Evolutionary conservation across 1,284 basidiomycete species (phyloP).

Genomic region (Dichomitus squalens): DNA sequence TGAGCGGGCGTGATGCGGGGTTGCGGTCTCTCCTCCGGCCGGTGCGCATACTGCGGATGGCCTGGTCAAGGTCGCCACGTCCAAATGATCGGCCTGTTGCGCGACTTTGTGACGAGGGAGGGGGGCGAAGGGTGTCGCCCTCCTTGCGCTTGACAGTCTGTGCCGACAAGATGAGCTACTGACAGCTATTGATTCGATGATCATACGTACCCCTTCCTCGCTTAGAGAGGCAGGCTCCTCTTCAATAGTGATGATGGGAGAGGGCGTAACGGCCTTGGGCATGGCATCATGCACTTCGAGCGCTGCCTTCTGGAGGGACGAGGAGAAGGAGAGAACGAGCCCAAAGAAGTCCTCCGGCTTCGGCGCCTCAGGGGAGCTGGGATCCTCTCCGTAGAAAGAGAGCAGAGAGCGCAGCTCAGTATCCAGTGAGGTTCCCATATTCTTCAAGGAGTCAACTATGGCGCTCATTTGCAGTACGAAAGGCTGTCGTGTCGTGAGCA

Average conservation of each 20-base stretch:
- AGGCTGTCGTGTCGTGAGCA: constrained; percentile 39
- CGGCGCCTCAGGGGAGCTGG: constrained; percentile 57
- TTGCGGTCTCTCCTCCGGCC: constrained; percentile 60
- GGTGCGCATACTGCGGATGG: constrained; percentile 78
- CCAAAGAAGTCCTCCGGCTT: constrained; percentile 84
- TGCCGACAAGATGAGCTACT: background rate
- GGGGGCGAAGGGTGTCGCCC: constrained; percentile 28
- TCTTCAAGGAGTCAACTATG: constrained; percentile 63
- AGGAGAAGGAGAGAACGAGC: constrained; percentile 73
- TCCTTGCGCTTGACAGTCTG: constrained; percentile 44
- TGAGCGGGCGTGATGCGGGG: constrained; percentile 48
- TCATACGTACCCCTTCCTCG: constrained; percentile 33
- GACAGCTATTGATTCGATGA: too few relatives aligned
- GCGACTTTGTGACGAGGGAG: constrained; percentile 43
- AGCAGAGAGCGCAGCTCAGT: constrained; percentile 61
- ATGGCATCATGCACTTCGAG: constrained; percentile 67
- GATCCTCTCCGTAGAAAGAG: constrained; percentile 73
- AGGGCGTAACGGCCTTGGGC: constrained; percentile 35
- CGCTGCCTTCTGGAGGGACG: constrained; percentile 78
- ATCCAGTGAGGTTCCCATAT: constrained; percentile 61
- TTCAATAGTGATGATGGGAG: constrained; percentile 27
- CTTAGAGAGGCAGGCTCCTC: constrained; percentile 25
- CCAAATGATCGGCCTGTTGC: constrained; percentile 56
- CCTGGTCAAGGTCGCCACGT: constrained; percentile 79
- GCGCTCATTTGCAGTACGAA: constrained; percentile 56